Evolutionary conservation across 352 stramenopile genomes (phyloP), one percentile per base, ranked within the genome.

Genomic region (Phytophthora crassamura): DNA sequence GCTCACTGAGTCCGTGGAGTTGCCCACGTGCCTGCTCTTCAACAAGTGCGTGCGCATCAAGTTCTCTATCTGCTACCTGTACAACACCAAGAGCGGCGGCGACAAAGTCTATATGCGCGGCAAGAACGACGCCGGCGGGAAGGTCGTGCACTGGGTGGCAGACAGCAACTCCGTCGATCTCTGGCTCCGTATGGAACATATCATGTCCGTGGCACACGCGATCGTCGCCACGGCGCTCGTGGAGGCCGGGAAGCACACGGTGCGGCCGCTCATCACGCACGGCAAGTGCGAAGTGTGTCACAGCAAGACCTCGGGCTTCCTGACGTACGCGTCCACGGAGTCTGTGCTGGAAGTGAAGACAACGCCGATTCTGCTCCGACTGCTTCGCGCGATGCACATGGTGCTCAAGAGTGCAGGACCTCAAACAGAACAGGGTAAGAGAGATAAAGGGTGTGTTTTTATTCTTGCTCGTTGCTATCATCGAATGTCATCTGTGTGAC

Each of bases 31-130:
- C 50, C 84, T 82, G 41, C 59, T 59, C 5, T 91, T 93, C 56
- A 77, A 76, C 10, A 68, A 88, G 40, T 91, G 84, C 42, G 78
- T 93, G 34, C 82, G 84, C 16, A 82, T 80, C 41, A 87, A 86
- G 49, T 72, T 93, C 18, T 89, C 78, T 8, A 77, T 87, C 41
- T 93, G 84, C 58, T 91, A 91, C 69, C 50, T 93, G 40, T 93
- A 90, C 66, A 79, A 80, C 52, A 90, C 89, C 67, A 89, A 89
- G 58, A 89, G 74, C 60, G 83, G 82, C 40, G 83, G 84, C 39
- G 80, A 86, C 18, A 88, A 89, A 15, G 78, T 91, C 7, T 93
- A 89, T 66, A 91, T 93, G 84, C 82, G 82, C 22, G 84, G 80
- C 42, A 84, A 87, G 50, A 90, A 87, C 54, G 80, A 89, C 25